A percentile compares a stretch with the other conserved stretches of the same genome.
phyloP scores from a whole-genome alignment of 129 eudicot species.

The Oenanthe sinensis region DNA sequence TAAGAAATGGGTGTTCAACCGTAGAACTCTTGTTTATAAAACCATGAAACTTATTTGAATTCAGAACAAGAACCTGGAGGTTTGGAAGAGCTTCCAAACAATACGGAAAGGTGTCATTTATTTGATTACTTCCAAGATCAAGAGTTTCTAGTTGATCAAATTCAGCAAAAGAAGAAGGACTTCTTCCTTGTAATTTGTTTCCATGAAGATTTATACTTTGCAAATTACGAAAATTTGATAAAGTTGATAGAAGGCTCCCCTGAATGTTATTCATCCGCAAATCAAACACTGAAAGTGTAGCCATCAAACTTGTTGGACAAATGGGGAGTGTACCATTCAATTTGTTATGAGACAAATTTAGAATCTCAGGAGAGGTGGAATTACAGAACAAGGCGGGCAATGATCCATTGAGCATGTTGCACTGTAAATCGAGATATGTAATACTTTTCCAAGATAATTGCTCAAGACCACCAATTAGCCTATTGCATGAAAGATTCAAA shows the following conservation, averaged over 20 bases:
- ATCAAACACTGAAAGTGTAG: background rate
- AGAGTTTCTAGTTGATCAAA: slow-evolving; percentile 10
- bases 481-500: background rate
- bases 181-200: background rate
- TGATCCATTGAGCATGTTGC: background rate
- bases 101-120: background rate
- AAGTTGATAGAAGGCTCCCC: background rate
- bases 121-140: slow-evolving; percentile 9
- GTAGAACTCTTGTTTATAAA: background rate
- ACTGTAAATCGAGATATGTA: background rate
- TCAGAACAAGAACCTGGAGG: slow-evolving; percentile 22
- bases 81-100: slow-evolving; percentile 4
- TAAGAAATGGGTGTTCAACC: too few relatives aligned
- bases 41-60: background rate
- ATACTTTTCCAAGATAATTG: background rate
- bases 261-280: background rate
- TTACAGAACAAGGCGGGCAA: background rate
- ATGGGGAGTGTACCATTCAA: background rate
- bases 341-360: background rate
- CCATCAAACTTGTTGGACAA: background rate
- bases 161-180: background rate
- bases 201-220: background rate
- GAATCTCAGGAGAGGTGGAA: background rate
- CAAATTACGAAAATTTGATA: background rate
- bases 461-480: background rate